Evolutionary conservation across 108 stramenopile species (phyloP).

Genomic region (Skeletonema menzelii): DNA sequence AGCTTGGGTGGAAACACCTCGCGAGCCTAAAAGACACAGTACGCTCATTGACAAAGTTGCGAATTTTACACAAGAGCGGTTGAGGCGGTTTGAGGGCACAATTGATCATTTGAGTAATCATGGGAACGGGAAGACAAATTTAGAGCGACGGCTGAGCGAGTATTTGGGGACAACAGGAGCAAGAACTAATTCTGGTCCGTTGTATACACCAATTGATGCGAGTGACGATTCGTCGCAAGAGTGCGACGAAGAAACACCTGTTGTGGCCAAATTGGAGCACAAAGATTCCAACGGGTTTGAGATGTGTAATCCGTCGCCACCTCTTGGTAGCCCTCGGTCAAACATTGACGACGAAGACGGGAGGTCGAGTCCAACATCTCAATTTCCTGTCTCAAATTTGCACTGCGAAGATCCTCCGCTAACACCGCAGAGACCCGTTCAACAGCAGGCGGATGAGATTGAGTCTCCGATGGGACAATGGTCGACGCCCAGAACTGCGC

Average conservation of each 20-base stretch:
- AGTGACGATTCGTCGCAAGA: conserved; percentile 2
- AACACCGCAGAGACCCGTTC: not conserved
- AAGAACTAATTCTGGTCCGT: conserved; percentile 12
- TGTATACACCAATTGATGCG: not conserved
- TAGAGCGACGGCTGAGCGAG: conserved; percentile 32
- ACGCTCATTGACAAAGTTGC: conserved; percentile 74
- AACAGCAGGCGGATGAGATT: not conserved
- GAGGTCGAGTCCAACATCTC: conserved; percentile 1
- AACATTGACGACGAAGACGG: not conserved
- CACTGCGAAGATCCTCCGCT: conserved; percentile 8
- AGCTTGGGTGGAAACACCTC: conserved; percentile 37
- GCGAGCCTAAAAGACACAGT: conserved; percentile 72
- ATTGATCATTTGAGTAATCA: conserved; percentile 46
- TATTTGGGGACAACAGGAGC: conserved; percentile 21
- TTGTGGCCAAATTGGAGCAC: not conserved
- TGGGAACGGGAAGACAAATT: conserved; percentile 26
- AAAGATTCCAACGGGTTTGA: conserved; percentile 20
- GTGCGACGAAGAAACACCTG: conserved; percentile 30
- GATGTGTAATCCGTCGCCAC: conserved; percentile 21
- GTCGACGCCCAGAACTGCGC: conserved; percentile 41
- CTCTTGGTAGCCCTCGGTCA: conserved; percentile 28
- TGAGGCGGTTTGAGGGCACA: conserved; percentile 55
- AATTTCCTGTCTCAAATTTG: not conserved
- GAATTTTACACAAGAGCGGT: conserved; percentile 48
- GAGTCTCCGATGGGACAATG: conserved; percentile 58